phyloP scores from a whole-genome alignment of 495 filamentous ascomycete species.

The Talaromyces wortmannii region DNA sequence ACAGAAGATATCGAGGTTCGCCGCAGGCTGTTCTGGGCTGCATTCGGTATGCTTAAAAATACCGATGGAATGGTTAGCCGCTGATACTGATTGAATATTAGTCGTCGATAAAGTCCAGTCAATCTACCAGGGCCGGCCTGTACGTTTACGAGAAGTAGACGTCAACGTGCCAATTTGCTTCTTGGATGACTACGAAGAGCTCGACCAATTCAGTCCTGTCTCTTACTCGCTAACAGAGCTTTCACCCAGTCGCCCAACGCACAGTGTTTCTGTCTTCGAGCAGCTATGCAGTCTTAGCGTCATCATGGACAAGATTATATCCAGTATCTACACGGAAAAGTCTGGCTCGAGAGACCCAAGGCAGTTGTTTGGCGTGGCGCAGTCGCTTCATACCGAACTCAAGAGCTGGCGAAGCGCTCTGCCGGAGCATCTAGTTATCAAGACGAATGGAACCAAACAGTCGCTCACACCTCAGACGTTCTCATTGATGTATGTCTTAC shows the following conservation, averaged over 20 bases:
- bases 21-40: conserved; percentile 31
- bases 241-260: conserved; percentile 5
- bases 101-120: conserved; percentile 22
- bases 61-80: not conserved
- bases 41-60: conserved; percentile 22
- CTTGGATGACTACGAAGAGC: conserved; percentile 24
- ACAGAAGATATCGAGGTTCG: conserved; percentile 35
- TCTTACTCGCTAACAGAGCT: not conserved
- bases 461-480: conserved; percentile 11
- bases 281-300: conserved; percentile 16
- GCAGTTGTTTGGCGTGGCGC: conserved; percentile 5
- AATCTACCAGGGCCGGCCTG: conserved; percentile 24
- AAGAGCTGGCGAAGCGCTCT: conserved; percentile 9
- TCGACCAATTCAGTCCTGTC: conserved; percentile 14
- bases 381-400: conserved; percentile 7
- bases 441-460: not conserved
- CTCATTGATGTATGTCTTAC: conserved; percentile 2
- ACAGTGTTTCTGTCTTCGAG: conserved; percentile 18
- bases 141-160: conserved; percentile 18
- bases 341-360: conserved; percentile 4
- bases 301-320: conserved; percentile 17
- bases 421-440: conserved; percentile 8
- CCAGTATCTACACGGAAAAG: conserved; percentile 9
- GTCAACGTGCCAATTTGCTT: conserved; percentile 23
- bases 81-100: not conserved